Evolutionary conservation across 2,329 filamentous ascomycete genomes (phyloP).

Genomic region (Endoconidiophora laricicola): DNA sequence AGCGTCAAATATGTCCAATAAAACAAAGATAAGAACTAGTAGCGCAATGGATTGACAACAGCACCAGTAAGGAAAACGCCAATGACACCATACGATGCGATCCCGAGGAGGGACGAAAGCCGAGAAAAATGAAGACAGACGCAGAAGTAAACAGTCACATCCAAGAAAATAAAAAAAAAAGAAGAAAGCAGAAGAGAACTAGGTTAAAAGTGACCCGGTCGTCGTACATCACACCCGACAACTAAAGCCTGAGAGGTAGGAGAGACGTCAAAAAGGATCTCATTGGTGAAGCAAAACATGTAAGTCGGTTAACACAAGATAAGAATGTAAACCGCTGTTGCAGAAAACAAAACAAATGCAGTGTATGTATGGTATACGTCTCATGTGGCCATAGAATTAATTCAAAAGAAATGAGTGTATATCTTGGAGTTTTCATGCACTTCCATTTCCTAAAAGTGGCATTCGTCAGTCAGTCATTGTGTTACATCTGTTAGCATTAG

Average conservation of each 20-base stretch:
- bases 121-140: conserved; percentile 18
- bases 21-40: conserved; percentile 12
- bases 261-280: conserved; percentile 15
- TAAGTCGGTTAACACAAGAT: not conserved
- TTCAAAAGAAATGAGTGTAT: conserved; percentile 99
- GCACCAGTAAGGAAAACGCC: conserved; percentile 8
- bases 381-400: conserved; percentile 20
- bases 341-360: not conserved
- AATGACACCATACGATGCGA: conserved; percentile 12
- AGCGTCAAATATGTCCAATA: conserved; percentile 1
- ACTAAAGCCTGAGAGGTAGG: too few relatives aligned
- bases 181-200: not conserved
- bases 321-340: conserved; percentile 1
- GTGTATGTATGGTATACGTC: conserved; percentile 7
- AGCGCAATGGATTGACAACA: conserved; percentile 20
- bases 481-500: not conserved
- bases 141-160: conserved; percentile 16
- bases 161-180: conserved; percentile 11
- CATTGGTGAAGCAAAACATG: conserved; percentile 8
- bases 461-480: not conserved
- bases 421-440: conserved; percentile 98
- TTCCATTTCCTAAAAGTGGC: conserved; percentile 72
- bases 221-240: not conserved
- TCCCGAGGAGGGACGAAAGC: conserved; percentile 17
- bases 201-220: not conserved